Base-by-base conservation (phyloP, 345 rosid species). In the Cardamine occulta region DNA sequence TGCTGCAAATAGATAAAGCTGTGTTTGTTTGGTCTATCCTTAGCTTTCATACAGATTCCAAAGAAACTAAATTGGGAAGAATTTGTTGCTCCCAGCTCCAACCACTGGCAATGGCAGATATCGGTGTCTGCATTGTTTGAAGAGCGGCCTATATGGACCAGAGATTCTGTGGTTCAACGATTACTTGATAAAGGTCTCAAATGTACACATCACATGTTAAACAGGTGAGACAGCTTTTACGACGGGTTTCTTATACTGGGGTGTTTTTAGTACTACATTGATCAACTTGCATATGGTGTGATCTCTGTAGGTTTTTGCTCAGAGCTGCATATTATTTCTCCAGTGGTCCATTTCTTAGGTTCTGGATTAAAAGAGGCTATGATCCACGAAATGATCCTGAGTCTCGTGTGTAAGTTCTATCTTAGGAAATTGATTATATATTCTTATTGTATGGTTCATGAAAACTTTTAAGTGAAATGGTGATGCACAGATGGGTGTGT, bases 361-460 rank as follows among this genome's bases (percentile, higher is more conserved):
- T 95, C 81, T 95, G 99, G 99, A 91, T 95, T 74, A 89, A 77
- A 80, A 93, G 90, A 84, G 99, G 96, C 79, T 95, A 95, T 74
- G 99, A 95, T 84, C 99, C 99, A 65, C 91, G 96, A 53, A 84
- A 80, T 79, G 98, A 95, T 85, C 97, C 97, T 21, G 93, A 90
- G 73, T 93, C 99, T 75, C 86, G 94, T 82, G 88, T 88, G 99
- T 92, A 82, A 89, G 94, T 78, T 64, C 5, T n/a, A 48, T 58
- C 52, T 10, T 67, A 49, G 28, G 62, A 58, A 26, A 18, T 6
- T 34, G 42, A 23, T 66, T 18, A 24, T 66, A 35, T 48, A 23
- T 67, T 37, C 11, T 40, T 42, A 3, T 11, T 51, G 39, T 19
- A 40, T 76, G 48, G 35, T 28, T 39, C 3, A 1, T 63, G 59